Conservation (phyloP, 2,329 filamentous ascomycete genomes). For the Aureobasidium subglaciale region DNA sequence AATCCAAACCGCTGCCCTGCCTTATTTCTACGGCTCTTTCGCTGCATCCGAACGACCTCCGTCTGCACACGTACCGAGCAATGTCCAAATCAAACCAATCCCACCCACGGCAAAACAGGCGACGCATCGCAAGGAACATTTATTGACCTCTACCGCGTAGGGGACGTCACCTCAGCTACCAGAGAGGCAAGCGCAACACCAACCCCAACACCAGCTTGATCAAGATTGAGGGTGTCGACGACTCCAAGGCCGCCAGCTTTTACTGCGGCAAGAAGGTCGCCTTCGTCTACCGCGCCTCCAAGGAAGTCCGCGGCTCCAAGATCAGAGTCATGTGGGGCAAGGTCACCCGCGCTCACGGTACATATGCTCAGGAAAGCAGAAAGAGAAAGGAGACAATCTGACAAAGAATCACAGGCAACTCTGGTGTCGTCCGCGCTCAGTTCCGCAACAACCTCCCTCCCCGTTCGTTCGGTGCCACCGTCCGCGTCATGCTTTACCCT, state of each 20-base stretch:
- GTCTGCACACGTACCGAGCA: not conserved
- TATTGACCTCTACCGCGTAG: conserved; percentile 40
- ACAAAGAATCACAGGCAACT: conserved; percentile 63
- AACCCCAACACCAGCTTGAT: conserved; percentile 78
- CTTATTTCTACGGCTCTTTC: conserved; percentile 6
- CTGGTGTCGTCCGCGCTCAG: conserved; percentile 93
- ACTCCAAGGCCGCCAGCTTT: conserved; percentile 84
- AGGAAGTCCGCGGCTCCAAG: conserved; percentile 94
- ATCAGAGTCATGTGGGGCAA: conserved; percentile 99
- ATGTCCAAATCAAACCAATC: not conserved
- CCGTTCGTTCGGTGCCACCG: conserved; percentile 75
- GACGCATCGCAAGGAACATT: conserved; percentile 2
- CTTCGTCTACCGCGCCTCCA: conserved; percentile 94
- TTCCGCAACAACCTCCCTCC: conserved; percentile 94
- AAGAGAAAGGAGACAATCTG: conserved; percentile 17
- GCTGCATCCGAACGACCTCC: not conserved
- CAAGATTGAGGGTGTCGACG: conserved; percentile 97
- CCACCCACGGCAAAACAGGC: not conserved
- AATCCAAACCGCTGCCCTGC: not conserved
- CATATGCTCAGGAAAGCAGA: conserved; percentile 20
- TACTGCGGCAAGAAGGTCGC: conserved; percentile 98
- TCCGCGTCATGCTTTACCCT: conserved; percentile 36
- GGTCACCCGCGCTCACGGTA: conserved; percentile 92
- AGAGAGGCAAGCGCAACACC: conserved; percentile 87
- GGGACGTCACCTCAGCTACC: conserved; percentile 97